phyloP scores from a whole-genome alignment of 2,329 filamentous ascomycete genomes.

The Scedosporium boydii region DNA sequence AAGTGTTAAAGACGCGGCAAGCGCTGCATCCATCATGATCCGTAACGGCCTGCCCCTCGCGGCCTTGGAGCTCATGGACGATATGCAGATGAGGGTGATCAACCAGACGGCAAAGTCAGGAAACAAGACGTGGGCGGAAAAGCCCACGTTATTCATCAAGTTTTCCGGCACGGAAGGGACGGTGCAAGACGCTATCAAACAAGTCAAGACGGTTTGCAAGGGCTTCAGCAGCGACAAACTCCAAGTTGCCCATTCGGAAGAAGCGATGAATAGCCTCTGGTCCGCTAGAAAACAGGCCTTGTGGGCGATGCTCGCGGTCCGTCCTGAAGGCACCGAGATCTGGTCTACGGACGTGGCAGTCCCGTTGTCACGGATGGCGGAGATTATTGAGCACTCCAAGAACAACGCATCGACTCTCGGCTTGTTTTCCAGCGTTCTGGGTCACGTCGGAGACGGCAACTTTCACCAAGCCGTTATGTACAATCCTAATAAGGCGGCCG shows the following conservation, averaged over 20 bases:
- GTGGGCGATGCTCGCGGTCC: conserved; percentile 62
- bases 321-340: conserved; percentile 48
- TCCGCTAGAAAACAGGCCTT: conserved; percentile 65
- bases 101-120: conserved; percentile 53
- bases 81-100: conserved; percentile 58
- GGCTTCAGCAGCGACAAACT: conserved; percentile 46
- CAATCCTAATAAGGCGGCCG: conserved; percentile 40
- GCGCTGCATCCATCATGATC: conserved; percentile 55
- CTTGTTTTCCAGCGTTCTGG: conserved; percentile 56
- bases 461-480: conserved; percentile 49
- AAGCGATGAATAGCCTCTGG: conserved; percentile 64
- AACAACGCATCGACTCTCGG: conserved; percentile 53
- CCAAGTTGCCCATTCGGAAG: conserved; percentile 55
- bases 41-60: conserved; percentile 56
- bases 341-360: conserved; percentile 80
- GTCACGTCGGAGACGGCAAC: conserved; percentile 67
- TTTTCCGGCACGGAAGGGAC: conserved; percentile 56
- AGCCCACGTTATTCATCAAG: conserved; percentile 67
- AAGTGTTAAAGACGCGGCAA: conserved; percentile 50
- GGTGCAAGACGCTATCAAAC: conserved; percentile 50
- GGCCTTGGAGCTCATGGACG: conserved; percentile 55
- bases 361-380: conserved; percentile 59
- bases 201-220: conserved; percentile 45
- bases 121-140: conserved; percentile 53
- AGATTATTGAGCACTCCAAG: conserved; percentile 63